Conservation (phyloP, 495 filamentous ascomycete genomes). For the Aspergillus sparsus region DNA sequence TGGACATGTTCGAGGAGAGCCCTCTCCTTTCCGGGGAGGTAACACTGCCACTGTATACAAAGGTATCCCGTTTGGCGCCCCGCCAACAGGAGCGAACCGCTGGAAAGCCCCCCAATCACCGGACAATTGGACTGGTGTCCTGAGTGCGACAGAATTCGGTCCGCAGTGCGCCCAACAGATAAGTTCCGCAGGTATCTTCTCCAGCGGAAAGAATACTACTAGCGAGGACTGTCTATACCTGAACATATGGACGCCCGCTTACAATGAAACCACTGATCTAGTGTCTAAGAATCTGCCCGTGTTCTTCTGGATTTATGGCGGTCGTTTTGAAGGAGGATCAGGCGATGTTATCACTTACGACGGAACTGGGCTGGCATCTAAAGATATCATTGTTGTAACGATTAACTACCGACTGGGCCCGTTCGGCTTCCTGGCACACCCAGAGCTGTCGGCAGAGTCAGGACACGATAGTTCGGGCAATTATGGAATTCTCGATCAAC, state of each 20-base stretch:
- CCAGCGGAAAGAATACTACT: conserved; percentile 16
- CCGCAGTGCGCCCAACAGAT: conserved; percentile 23
- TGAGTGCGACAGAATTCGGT: conserved; percentile 21
- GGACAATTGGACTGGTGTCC: conserved; percentile 3
- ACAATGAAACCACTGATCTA: conserved; percentile 28
- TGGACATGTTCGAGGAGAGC: conserved; percentile 7
- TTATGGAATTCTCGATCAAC: conserved; percentile 44
- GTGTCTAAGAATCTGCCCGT: conserved; percentile 30
- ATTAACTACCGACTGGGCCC: conserved; percentile 34
- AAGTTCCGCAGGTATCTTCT: conserved; percentile 21
- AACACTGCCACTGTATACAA: conserved; percentile 13
- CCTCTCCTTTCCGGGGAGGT: conserved; percentile 12
- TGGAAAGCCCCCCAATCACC: conserved; percentile 10
- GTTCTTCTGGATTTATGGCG: conserved; percentile 35
- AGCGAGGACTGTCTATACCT: conserved; percentile 43
- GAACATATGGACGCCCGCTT: conserved; percentile 37
- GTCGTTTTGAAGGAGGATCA: conserved; percentile 25
- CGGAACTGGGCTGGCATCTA: conserved; percentile 23
- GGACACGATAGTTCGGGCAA: conserved; percentile 38
- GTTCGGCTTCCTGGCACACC: conserved; percentile 40
- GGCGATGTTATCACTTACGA: conserved; percentile 18
- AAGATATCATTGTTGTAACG: conserved; percentile 27
- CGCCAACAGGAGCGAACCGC: conserved; percentile 15
- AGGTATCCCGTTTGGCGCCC: conserved; percentile 18
- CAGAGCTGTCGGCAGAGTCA: conserved; percentile 21